Conservation (phyloP, 78 protist genomes). For the Dictyostelium capitatum region DNA sequence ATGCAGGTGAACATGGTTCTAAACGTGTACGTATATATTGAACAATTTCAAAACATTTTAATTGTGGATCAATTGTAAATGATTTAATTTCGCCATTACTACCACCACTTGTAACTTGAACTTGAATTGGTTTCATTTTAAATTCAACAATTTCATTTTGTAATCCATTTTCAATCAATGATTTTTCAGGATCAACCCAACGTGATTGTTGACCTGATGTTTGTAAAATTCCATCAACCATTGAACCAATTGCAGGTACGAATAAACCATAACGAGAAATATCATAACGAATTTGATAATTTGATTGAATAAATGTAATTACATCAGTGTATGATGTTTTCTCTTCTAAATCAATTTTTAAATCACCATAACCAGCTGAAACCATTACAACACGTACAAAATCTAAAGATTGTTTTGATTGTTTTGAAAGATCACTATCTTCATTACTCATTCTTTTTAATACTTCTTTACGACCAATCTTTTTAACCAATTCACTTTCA, state of each 20-base stretch:
- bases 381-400: slow-evolving; percentile 41
- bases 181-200: slow-evolving; percentile 33
- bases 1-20: slow-evolving; percentile 6
- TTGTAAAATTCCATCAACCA: not conserved
- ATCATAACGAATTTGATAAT: slow-evolving; percentile 15
- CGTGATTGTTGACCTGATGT: slow-evolving; percentile 3
- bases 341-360: slow-evolving; percentile 20
- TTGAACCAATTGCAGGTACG: slow-evolving; percentile 16
- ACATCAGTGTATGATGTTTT: slow-evolving; percentile 15
- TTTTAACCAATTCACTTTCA: slow-evolving; percentile 36
- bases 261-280: slow-evolving; percentile 24
- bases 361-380: slow-evolving; percentile 44
- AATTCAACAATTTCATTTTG: slow-evolving; percentile 39
- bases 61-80: slow-evolving; percentile 31
- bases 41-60: slow-evolving; percentile 49
- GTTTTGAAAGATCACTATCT: slow-evolving; percentile 7
- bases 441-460: slow-evolving; percentile 31
- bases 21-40: slow-evolving; percentile 7
- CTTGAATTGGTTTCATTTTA: slow-evolving; percentile 17
- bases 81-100: not conserved
- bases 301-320: slow-evolving; percentile 19
- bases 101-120: not conserved
- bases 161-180: slow-evolving; percentile 17
- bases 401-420: slow-evolving; percentile 1
- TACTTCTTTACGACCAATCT: slow-evolving; percentile 46